Conservation (phyloP, 192 early-diverging fungal genomes). For the Fimicolochytrium jonesii region DNA sequence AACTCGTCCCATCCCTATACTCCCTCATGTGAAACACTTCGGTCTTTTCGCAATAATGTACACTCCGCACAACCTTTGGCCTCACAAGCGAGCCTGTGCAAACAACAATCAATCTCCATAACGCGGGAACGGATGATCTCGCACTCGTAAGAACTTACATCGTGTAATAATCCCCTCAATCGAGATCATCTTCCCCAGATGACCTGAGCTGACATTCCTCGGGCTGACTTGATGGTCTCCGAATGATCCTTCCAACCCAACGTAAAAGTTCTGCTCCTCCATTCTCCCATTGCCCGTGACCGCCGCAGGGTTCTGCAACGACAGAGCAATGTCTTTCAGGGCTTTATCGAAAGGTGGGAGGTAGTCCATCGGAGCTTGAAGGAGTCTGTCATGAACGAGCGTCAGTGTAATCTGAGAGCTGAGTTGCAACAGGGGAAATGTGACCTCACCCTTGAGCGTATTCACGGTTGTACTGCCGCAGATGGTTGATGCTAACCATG, state of each 20-base stretch:
- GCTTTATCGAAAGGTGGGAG: constrained; percentile 81
- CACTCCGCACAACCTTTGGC: constrained; percentile 85
- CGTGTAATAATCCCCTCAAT: constrained; percentile 97
- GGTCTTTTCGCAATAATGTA: constrained; percentile 90
- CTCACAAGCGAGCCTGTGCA: constrained; percentile 86
- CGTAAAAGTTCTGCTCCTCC: constrained; percentile 54
- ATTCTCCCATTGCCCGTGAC: constrained; percentile 12
- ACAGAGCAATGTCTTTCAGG: constrained; percentile 54
- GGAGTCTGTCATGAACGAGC: constrained; percentile 43
- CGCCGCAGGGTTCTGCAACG: constrained; percentile 10
- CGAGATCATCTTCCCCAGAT: constrained; percentile 83
- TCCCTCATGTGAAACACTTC: constrained; percentile 74
- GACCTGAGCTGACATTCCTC: constrained; percentile 71
- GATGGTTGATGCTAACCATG: constrained; percentile 84
- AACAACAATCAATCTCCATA: no score
- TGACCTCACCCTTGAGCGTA: constrained; percentile 72
- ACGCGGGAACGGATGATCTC: no score
- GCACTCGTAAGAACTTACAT: constrained; percentile 52
- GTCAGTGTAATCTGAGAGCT: background rate
- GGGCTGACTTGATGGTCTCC: constrained; percentile 85
- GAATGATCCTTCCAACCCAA: constrained; percentile 90
- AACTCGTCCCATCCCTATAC: constrained; percentile 84
- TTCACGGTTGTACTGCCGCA: constrained; percentile 70
- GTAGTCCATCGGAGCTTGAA: constrained; percentile 73
- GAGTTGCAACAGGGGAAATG: background rate